phyloP scores from a whole-genome alignment of 345 rosid species.

The Syzygium jambos region DNA sequence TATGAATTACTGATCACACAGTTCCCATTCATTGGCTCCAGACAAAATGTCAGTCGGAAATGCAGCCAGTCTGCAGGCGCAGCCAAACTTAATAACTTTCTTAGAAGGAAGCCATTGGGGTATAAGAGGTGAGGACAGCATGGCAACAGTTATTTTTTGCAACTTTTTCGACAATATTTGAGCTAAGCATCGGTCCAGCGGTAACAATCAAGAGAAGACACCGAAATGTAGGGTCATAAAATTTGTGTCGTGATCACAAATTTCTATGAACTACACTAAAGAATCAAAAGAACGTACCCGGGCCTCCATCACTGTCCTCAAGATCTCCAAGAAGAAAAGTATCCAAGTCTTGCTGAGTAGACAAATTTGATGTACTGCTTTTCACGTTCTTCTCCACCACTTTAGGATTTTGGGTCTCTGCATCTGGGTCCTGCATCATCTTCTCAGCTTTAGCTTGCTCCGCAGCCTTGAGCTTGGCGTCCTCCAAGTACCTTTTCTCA shows the following conservation, averaged over 20 bases:
- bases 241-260: neutral
- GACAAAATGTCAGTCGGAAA: neutral
- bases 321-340: conserved; percentile 85
- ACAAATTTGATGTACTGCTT: conserved; percentile 42
- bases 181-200: neutral
- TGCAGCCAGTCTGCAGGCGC: neutral
- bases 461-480: conserved; percentile 55
- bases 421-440: conserved; percentile 31
- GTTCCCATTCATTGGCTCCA: neutral
- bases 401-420: conserved; percentile 22
- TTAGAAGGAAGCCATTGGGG: neutral
- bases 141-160: neutral
- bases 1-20: neutral
- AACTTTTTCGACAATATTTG: neutral
- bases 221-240: neutral
- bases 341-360: conserved; percentile 79
- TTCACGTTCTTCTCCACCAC: conserved; percentile 26
- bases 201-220: neutral
- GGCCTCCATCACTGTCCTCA: conserved; percentile 78
- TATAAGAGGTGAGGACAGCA: neutral
- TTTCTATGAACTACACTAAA: neutral
- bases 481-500: conserved; percentile 75
- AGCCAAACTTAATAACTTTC: neutral
- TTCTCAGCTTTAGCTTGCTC: conserved; percentile 36
- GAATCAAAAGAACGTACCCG: conserved; percentile 33